Evolutionary conservation across 208 protist species (phyloP), one percentile per base, ranked within the genome.

Genomic region (Angomonas deanei): DNA sequence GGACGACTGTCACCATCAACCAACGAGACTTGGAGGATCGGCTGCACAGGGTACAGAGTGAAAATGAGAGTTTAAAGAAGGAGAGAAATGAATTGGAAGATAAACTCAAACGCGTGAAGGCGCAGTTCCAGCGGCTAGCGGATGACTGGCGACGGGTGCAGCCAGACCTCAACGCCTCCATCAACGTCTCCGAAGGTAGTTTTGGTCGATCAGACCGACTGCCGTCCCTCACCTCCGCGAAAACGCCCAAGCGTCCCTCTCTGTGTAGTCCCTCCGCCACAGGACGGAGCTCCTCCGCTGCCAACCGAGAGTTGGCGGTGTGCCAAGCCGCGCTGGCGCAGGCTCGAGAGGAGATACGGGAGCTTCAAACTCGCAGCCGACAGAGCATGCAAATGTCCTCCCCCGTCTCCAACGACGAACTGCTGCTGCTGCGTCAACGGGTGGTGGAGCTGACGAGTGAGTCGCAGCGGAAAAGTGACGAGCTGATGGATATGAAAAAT

Each of bases 101-200:
- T 6, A 92, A 91, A 66, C 72, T 92, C 5, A 81, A 70, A 27
- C 55, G 72, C 5, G 65, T 91, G 50, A 77, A 86, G 61, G 82
- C 80, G 27, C 82, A 95, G 71, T 95, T 92, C 54, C 79, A 77
- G 6, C 75, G 76, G 34, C 64, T 95, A n/a, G 69, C 54, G n/a
- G 68, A 65, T 3, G 86, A 95, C 58, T 71, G 55, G 55, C 55
- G 55, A 27, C 55, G 30, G 15, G 30, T 39, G 4, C 53, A 61
- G 23, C 33, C 33, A 34, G 23, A 15, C 32, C 17, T 13, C 4
- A 34, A 21, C 21, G 55, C 6, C 1, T 6, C 34, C 6, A 28
- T 42, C 8, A 32, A 11, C 3, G 11, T 11, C 2, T 42, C 27
- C 27, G 27, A n/a, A 4, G 11, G 23, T 24, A 11, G 50, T 24